A percentile compares a stretch with the other conserved stretches of the same genome.
Evolutionary conservation across 306 rosid species (phyloP).

Genomic region (Argentina anserina): DNA sequence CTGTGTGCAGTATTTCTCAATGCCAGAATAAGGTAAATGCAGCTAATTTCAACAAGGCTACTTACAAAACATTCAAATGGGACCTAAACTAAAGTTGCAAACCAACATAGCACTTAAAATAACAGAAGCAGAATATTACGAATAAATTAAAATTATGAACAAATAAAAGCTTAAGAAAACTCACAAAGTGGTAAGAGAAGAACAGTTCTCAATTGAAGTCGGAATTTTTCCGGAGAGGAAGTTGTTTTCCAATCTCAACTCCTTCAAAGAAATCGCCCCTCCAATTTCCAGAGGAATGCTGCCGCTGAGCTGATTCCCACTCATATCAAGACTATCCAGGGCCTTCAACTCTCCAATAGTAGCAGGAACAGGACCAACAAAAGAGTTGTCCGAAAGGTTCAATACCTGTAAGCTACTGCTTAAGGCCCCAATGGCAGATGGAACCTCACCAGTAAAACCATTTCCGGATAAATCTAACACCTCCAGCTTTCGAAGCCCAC

Average conservation of each 20-base stretch:
- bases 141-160: neutral
- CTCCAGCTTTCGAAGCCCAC: slow-evolving; percentile 53
- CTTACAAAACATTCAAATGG: slow-evolving; percentile 5
- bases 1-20: neutral
- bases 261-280: slow-evolving; percentile 57
- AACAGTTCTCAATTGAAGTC: slow-evolving; percentile 63
- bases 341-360: slow-evolving; percentile 59
- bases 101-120: neutral
- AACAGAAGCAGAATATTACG: neutral
- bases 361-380: slow-evolving; percentile 67
- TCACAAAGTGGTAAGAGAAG: slow-evolving; percentile 71
- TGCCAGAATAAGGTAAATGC: neutral
- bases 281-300: slow-evolving; percentile 72
- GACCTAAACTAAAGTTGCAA: neutral
- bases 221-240: slow-evolving; percentile 64
- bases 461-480: slow-evolving; percentile 77
- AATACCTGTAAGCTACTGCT: slow-evolving; percentile 60
- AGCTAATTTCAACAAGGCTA: slow-evolving; percentile 7
- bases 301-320: slow-evolving; percentile 67
- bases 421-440: slow-evolving; percentile 49
- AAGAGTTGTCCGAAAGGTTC: slow-evolving; percentile 65
- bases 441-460: slow-evolving; percentile 65
- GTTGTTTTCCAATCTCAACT: slow-evolving; percentile 65
- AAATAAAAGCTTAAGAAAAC: slow-evolving; percentile 34
- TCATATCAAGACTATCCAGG: slow-evolving; percentile 63